Percentiles rank a stretch among this genome's conserved stretches.
Conservation (phyloP, 1,284 basidiomycete species). For the Mycosarcoma maydis region DNA sequence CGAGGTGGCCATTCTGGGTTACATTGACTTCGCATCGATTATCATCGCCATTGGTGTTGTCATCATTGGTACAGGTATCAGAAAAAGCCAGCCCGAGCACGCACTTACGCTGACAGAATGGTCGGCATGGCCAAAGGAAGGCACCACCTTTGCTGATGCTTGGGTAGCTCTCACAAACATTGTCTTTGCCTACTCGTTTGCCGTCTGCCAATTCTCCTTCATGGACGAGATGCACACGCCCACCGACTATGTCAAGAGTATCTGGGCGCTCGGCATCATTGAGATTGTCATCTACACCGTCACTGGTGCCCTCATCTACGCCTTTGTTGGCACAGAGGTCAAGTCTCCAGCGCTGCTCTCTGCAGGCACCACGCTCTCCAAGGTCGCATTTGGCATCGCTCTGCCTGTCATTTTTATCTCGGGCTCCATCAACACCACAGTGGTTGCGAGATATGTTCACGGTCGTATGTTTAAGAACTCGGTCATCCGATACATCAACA, state of each 20-base stretch:
- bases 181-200: slow-evolving; percentile 62
- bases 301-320: slow-evolving; percentile 58
- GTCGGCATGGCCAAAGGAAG: slow-evolving; percentile 50
- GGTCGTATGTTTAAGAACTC: slow-evolving; percentile 51
- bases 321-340: slow-evolving; percentile 53
- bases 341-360: slow-evolving; percentile 52
- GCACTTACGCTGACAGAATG: slow-evolving; percentile 39
- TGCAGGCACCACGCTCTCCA: slow-evolving; percentile 46
- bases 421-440: slow-evolving; percentile 60
- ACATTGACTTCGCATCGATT: slow-evolving; percentile 62
- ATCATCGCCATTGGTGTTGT: slow-evolving; percentile 53
- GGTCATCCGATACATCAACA: slow-evolving; percentile 56
- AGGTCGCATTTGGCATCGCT: slow-evolving; percentile 58
- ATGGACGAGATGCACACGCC: slow-evolving; percentile 61
- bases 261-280: slow-evolving; percentile 52
- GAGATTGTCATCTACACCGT: slow-evolving; percentile 62
- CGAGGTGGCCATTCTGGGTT: slow-evolving; percentile 57
- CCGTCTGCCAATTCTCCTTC: slow-evolving; percentile 57
- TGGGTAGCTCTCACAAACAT: slow-evolving; percentile 58
- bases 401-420: slow-evolving; percentile 61
- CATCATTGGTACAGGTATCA: slow-evolving; percentile 56
- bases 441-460: slow-evolving; percentile 53
- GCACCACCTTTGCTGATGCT: slow-evolving; percentile 49
- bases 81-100: slow-evolving; percentile 20
- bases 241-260: slow-evolving; percentile 54